Evolutionary conservation across 1,139 yeast species (phyloP).

Genomic region (Maudiozyma humilis): DNA sequence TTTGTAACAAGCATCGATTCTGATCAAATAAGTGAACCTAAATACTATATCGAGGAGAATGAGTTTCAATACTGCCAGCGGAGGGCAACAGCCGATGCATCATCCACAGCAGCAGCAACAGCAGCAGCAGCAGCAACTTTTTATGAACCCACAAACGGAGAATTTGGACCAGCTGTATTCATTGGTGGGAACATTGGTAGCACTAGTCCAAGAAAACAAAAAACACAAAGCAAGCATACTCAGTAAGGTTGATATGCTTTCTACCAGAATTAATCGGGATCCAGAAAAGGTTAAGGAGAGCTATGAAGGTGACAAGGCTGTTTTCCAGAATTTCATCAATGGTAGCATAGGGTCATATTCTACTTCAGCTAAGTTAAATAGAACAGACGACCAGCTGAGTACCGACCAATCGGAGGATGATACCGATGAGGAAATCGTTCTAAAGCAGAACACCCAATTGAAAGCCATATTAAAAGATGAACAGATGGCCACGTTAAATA

Average conservation of each 20-base stretch:
- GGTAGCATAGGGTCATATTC: conserved; percentile 4
- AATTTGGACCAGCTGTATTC: conserved; percentile 22
- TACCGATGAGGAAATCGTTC: conserved; percentile 6
- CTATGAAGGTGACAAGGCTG: conserved; percentile 11
- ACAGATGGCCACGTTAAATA: conserved; percentile 10
- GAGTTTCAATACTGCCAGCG: neutral
- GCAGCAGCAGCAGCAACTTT: conserved; percentile 7
- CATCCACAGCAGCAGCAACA: neutral
- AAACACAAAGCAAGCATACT: conserved; percentile 17
- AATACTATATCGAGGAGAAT: too few species aligned
- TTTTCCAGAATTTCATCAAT: conserved; percentile 16
- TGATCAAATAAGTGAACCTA: too few species aligned
- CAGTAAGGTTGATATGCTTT: conserved; percentile 13
- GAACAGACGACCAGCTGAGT: neutral
- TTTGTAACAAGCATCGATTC: too few species aligned
- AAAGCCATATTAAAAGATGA: conserved; percentile 11
- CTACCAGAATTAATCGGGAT: conserved; percentile 5
- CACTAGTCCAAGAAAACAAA: conserved; percentile 18
- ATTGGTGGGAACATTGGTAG: conserved; percentile 16
- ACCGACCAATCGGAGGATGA: neutral
- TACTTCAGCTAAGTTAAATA: neutral
- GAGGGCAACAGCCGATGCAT: neutral
- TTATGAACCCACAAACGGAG: conserved; percentile 23
- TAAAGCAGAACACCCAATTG: conserved; percentile 16
- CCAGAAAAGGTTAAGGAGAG: conserved; percentile 2